phyloP scores from a whole-genome alignment of 352 stramenopile genomes.

The Globisporangium canariense region DNA sequence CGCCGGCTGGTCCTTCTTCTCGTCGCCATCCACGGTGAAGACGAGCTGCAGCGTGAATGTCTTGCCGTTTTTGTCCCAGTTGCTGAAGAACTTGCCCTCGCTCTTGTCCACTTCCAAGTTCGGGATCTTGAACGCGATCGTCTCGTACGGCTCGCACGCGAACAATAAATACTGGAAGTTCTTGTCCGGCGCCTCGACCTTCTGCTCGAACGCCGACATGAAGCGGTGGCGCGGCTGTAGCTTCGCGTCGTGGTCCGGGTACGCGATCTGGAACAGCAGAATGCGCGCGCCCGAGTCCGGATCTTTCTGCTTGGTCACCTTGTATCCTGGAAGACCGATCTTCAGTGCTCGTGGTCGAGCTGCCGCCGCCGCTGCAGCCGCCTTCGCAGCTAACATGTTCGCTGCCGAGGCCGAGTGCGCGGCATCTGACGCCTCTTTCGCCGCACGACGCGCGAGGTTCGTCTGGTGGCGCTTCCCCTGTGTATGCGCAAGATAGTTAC shows the following conservation, averaged over 20 bases:
- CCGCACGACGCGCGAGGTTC: slow-evolving; percentile 91
- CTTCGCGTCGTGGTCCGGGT: slow-evolving; percentile 93
- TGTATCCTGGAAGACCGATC: slow-evolving; percentile 97
- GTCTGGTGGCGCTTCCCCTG: slow-evolving; percentile 99
- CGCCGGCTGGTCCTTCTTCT: slow-evolving; percentile 32
- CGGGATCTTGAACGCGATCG: slow-evolving; percentile 98
- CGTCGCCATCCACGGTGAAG: slow-evolving; percentile 37
- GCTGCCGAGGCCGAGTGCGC: slow-evolving; percentile 43
- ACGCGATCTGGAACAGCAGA: slow-evolving; percentile 94
- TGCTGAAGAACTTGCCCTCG: slow-evolving; percentile 95
- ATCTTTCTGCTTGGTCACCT: slow-evolving; percentile 94
- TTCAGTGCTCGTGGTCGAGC: slow-evolving; percentile 83
- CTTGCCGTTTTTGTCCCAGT: slow-evolving; percentile 96
- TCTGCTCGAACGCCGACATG: slow-evolving; percentile 99
- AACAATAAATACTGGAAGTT: slow-evolving; percentile 97
- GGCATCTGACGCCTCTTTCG: slow-evolving; percentile 72
- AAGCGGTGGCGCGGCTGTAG: slow-evolving; percentile 97
- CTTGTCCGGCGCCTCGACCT: slow-evolving; percentile 96
- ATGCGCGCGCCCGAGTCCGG: slow-evolving; percentile 79
- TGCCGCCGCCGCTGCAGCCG: slow-evolving; percentile 37
- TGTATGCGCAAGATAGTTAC: slow-evolving; percentile 99
- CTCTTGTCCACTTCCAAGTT: slow-evolving; percentile 95
- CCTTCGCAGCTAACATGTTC: slow-evolving; percentile 37
- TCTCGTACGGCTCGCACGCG: slow-evolving; percentile 99
- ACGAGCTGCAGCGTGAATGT: slow-evolving; percentile 93